Evolutionary conservation across 768 basidiomycete species (phyloP).

Genomic region (Suillus subaureus): DNA sequence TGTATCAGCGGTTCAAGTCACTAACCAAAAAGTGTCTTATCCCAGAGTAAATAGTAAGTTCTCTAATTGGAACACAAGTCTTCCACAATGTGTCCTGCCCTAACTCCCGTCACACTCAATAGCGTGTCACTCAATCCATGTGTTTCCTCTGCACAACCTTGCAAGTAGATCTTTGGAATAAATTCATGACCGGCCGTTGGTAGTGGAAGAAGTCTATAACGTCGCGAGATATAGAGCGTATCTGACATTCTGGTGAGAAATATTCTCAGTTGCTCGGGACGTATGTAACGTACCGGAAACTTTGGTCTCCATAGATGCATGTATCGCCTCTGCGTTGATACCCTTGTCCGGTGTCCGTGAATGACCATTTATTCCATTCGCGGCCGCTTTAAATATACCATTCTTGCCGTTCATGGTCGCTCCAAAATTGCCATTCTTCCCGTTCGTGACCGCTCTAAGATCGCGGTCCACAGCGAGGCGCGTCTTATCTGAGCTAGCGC

Average conservation of each 20-base stretch:
- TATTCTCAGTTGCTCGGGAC: constrained; percentile 23
- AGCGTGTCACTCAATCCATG: constrained; percentile 48
- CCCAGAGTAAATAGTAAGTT: too few species aligned
- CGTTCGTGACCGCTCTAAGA: not conserved
- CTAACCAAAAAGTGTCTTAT: not conserved
- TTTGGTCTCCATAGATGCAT: constrained; percentile 8
- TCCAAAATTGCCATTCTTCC: not conserved
- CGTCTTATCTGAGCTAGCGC: constrained; percentile 10
- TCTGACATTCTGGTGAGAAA: constrained; percentile 17
- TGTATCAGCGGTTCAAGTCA: not conserved
- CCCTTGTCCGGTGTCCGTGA: not conserved
- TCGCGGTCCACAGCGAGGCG: constrained; percentile 16
- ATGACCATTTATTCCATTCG: not conserved
- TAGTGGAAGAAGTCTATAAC: constrained; percentile 43
- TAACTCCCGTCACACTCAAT: constrained; percentile 44
- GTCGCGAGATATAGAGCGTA: constrained; percentile 38
- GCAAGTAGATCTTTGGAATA: constrained; percentile 34
- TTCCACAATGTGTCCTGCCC: constrained; percentile 48
- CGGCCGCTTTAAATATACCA: not conserved
- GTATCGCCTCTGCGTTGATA: not conserved
- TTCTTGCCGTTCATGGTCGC: not conserved
- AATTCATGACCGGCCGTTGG: constrained; percentile 7
- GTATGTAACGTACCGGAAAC: constrained; percentile 16
- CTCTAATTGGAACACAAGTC: constrained; percentile 30
- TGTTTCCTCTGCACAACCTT: constrained; percentile 40